Base-by-base conservation (phyloP, 1,284 basidiomycete species). In the Melampsora larici-populina region DNA sequence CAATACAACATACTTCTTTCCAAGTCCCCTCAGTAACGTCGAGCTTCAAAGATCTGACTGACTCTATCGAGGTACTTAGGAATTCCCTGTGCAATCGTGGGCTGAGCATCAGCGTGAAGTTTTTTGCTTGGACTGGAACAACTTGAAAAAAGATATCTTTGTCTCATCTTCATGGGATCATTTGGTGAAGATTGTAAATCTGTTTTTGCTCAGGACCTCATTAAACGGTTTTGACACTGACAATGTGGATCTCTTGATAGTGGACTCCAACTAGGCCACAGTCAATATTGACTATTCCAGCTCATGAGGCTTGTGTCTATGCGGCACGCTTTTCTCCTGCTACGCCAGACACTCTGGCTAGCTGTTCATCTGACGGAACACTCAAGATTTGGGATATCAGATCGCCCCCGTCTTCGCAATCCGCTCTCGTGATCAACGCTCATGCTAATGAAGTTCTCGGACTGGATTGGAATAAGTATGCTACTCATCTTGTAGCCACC, bases 101-200 rank as follows among this genome's bases (percentile, higher is more conserved):
- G 90, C 92, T 80, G 96, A 98, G 84, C 96, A 99, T 83, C 88
- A 89, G 7, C 88, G 91, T 63, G 96, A 99, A 83, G 92, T 94
- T 7, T 95, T 93, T 85, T 91, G 91, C n/a, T 89, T 97, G 15
- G 93, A 99, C 84, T 99, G 96, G 96, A 95, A 92, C 80, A 98
- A 97, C 84, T 85, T 97, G 78, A 90, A 92, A 81, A 99, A 99
- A 84, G 90, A 93, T 79, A 87, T 89, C 0, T 98, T 99, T 84
- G 89, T 29, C 11, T 78, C 78, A 1, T 89, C 90, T 0, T 93
- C 91, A 29, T 98, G 96, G 96, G 96, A 99, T 83, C 93, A 92
- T 40, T 89, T 88, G 2, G 88, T 96, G 51, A 95, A 97, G 85
- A 83, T 97, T 58, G 94, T 94, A 81, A 75, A 15, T 17, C 60